These are phyloP conservation scores for Fonsecaea pedrosoi DNA, from an alignment of 2,329 filamentous ascomycete species.

Conservation along the genomic window DNA sequence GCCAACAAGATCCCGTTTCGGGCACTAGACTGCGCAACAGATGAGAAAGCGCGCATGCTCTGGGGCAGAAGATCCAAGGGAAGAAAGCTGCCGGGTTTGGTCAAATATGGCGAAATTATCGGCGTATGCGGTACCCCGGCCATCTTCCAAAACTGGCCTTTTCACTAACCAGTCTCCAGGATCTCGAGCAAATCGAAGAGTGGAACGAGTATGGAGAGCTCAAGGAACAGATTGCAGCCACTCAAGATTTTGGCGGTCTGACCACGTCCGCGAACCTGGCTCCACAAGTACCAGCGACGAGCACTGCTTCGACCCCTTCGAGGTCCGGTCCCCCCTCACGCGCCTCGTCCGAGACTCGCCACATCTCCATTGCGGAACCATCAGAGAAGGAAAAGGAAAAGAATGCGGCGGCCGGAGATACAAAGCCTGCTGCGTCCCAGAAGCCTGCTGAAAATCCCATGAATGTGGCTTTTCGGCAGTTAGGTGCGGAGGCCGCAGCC, in stretches of 20 bases:
- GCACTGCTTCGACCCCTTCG: slow-evolving; percentile 46
- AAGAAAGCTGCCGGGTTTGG: slow-evolving; percentile 85
- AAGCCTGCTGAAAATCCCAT: slow-evolving; percentile 43
- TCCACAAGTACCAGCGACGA: slow-evolving; percentile 38
- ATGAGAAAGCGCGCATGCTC: slow-evolving; percentile 84
- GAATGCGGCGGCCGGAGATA: slow-evolving; percentile 15
- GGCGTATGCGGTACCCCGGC: slow-evolving; percentile 67
- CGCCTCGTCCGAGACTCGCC: slow-evolving; percentile 40
- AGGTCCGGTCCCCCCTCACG: slow-evolving; percentile 50
- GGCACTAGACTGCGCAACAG: slow-evolving; percentile 86
- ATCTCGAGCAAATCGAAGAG: slow-evolving; percentile 92
- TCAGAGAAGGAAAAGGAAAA: slow-evolving; percentile 31
- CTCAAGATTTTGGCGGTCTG: slow-evolving; percentile 44
- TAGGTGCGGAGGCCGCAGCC: slow-evolving; percentile 48
- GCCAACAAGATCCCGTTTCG: slow-evolving; percentile 95
- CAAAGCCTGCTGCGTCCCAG: slow-evolving; percentile 16
- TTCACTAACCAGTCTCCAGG: slow-evolving; percentile 60
- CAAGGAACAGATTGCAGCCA: slow-evolving; percentile 74
- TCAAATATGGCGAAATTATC: slow-evolving; percentile 84
- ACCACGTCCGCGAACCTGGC: slow-evolving; percentile 17
- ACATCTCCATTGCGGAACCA: slow-evolving; percentile 38
- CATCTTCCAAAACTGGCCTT: neutral
- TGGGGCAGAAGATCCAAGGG: slow-evolving; percentile 86
- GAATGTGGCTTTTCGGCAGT: slow-evolving; percentile 52
- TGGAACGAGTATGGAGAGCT: slow-evolving; percentile 99